Base-by-base conservation (phyloP, 768 basidiomycete species). In the Podaxis rugospora region DNA sequence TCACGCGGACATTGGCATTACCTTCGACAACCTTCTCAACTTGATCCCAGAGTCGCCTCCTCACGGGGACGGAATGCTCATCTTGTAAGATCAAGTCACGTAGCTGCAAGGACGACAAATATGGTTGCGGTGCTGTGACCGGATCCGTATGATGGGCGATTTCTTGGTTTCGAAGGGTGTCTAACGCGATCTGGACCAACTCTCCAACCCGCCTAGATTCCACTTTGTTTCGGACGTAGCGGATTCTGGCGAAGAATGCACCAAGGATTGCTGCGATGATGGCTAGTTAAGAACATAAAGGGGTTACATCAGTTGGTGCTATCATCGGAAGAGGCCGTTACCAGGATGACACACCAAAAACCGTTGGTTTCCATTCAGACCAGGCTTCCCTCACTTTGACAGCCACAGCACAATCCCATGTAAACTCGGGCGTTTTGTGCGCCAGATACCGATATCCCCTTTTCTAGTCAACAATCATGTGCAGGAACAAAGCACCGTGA, bases 1-100 rank as follows among this genome's bases (percentile, higher is more conserved):
- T 90, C 32, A 85, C 87, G 63, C 92, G 83, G 46, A 97, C 91
- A 72, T 97, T 97, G 32, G 92, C 84, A 75, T 97, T 97, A 57
- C 87, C 84, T 74, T 95, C 94, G 3, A 97, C 93, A 53, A 94
- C 77, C 56, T 80, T 83, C 71, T 93, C 92, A 52, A 97, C 94
- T 65, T 83, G 80, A 61, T 85, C 80, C 95, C 95, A 97, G 49
- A 97, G 67, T 51, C 83, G 78, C 61, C 80, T 80, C 61, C 92
- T 80, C 35, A 75, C 78, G 23, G 82, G 68, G 40, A 91, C 82
- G 27, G 90, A 91, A 71, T 89, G 90, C 66, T 93, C 88, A 62
- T 90, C 85, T 67, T 90, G 88, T 35, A 97, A 75, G 44, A 96
- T 81, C 57, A 91, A 79, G 74, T 97, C 94, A 58, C 95, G 90